Evolutionary conservation across 306 rosid genomes (phyloP), one percentile per base, ranked within the genome.

Genomic region (Cyclanthera cordifolia): DNA sequence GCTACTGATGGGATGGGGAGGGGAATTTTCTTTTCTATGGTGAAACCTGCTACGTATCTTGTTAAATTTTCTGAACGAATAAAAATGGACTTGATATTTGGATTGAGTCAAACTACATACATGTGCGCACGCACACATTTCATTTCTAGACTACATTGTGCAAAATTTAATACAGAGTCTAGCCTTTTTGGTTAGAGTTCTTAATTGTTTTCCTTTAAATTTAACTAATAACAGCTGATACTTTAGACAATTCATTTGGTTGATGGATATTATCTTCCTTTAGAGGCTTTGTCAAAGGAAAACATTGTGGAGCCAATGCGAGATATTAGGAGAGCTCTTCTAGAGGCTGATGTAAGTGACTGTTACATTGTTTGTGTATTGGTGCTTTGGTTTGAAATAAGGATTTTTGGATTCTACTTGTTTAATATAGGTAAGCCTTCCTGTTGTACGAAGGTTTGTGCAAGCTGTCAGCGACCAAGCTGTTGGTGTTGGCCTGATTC

Each of bases 251-350:
- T 69, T 69, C 41, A 53, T 53, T 43, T 53, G 20, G 73, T 21
- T 70, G 47, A 51, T 25, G 58, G 65, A 54, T 15, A 53, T 37
- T 70, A 34, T 70, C 32, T 53, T 41, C 74, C 15, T 70, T 72
- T 80, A 93, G 99, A 93, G 94, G 88, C 90, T 82, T 88, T 93
- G 88, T 79, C 96, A 12, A 88, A 90, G 78, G 99, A 93, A 71
- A 93, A 93, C 53, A 85, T 93, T 55, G 95, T 75, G 80, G 99
- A 93, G 84, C 99, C 99, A 63, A 90, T 93, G 99, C 80, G 91
- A 30, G 99, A 93, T 72, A 93, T 93, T 5, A 83, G 95, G 81
- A 90, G 99, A 84, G 95, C 99, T 75, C 93, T 93, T 78, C 71
- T 93, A 82, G 99, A 93, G 79, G 99, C 99, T 30, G 99, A 93